Base-by-base conservation (phyloP, 495 filamentous ascomycete genomes). In the Neurospora sp. region DNA sequence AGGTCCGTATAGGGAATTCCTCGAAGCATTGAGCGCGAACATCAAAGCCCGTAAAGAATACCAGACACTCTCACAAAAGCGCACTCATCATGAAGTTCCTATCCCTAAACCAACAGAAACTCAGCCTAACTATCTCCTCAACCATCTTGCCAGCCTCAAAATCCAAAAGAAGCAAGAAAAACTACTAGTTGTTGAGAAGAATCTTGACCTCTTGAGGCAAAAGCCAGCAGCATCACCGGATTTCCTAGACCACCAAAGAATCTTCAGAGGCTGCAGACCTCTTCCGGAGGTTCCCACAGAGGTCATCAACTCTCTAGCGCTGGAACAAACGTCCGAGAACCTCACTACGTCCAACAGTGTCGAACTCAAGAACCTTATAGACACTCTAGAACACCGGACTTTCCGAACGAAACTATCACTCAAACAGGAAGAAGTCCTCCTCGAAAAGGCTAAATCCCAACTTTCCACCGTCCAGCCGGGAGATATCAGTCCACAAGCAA, bases 321-420 rank as follows among this genome's bases (percentile, higher is more conserved):
- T 79, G 39, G 79, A 84, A 73, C 75, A 77, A 40, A 77, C 82
- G 7, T 40, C 54, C 3, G 54, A 66, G 27, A 9, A 18, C 14
- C 18, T 18, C 27, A 66, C 27, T 35, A 3, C 54, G 5, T 66
- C 78, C 0, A 73, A 77, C n/a, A 78, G 76, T 18, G 74, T 77
- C 9, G 83, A 81, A 7, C 76, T 86, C 5, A 78, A 88, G 72
- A 86, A 80, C 11, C 81, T 92, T 5, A 82, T 90, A 31, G 84
- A 88, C 44, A 88, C 87, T 5, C 83, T 93, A 20, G 90, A 93
- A 77, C 88, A 88, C 77, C 87, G 90, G 0, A 88, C 92, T 14
- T 80, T 93, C 16, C 85, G 86, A 23, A 86, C 91, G 18, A 91
- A 90, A 76, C 79, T 88, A 59, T 84, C 89, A 66, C 85, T 92